Evolutionary conservation across 306 rosid species (phyloP).

Genomic region (Quercus ilex): DNA sequence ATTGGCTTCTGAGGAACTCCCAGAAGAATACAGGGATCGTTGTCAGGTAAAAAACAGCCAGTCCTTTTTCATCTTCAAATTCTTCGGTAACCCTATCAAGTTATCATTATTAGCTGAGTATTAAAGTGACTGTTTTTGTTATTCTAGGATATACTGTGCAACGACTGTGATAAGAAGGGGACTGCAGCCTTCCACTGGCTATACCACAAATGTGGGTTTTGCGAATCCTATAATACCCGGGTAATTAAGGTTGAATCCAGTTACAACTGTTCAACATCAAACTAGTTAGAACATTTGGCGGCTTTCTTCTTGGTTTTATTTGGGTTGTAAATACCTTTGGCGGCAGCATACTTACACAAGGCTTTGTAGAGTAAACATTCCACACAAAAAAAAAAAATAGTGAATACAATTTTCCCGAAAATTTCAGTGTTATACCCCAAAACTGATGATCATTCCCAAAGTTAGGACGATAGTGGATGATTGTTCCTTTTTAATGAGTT

Average conservation of each 20-base stretch:
- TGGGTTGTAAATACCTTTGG: background rate
- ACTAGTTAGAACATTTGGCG: conserved; percentile 10
- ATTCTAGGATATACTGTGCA: conserved; percentile 51
- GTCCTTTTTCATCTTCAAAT: background rate
- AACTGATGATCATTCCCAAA: background rate
- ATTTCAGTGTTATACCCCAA: background rate
- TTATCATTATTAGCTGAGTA: background rate
- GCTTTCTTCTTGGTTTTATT: background rate
- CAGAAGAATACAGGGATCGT: conserved; percentile 42
- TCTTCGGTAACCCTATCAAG: background rate
- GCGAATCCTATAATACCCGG: conserved; percentile 55
- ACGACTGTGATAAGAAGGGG: conserved; percentile 53
- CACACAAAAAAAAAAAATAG: background rate
- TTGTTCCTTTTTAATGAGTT: background rate
- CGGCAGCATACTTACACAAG: background rate
- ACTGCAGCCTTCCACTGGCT: conserved; percentile 57
- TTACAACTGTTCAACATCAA: conserved; percentile 20
- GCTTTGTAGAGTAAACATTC: background rate
- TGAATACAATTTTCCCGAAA: too few species aligned
- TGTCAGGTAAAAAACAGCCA: conserved; percentile 29
- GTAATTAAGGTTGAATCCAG: conserved; percentile 33
- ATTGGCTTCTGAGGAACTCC: conserved; percentile 48
- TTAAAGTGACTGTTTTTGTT: background rate
- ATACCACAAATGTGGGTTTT: conserved; percentile 46
- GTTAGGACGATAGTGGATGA: background rate